Evolutionary conservation across 495 filamentous ascomycete species (phyloP), one percentile per base, ranked within the genome.

Genomic region (Talaromyces ruber): DNA sequence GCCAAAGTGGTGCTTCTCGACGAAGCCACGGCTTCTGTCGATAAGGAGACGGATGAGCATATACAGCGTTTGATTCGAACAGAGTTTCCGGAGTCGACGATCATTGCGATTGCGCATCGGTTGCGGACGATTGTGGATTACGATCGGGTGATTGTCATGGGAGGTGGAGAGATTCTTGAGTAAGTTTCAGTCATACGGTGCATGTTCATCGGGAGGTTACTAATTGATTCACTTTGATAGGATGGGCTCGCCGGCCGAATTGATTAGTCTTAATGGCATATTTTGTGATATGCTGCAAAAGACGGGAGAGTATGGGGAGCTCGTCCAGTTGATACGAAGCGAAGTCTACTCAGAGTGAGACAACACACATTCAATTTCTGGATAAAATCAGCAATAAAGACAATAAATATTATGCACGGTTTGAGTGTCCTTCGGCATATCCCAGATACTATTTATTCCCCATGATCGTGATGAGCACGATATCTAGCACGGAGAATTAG

Each of bases 71-170:
- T 95, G 21, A 81, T 98, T 29, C 92, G 97, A 65, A 86, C 82
- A 50, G 94, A 92, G 47, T 83, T 92, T 16, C 81, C 88, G 64
- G 94, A 93, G 14, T 84, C 95, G 26, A 98, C 94, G 1, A 98
- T 93, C 9, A 96, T 98, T 70, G 88, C 93, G 14, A 98, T 98
- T 69, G 95, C 94, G 32, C 94, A 98, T 72, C 86, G 94, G 53
- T 79, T 98, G 34, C 93, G 91, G 1, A 98, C 94, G 30, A 96
- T 98, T 77, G 93, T 88, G 73, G 83, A 88, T 63, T 93, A 93
- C 0, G 88, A 97, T 70, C 97, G 96, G 69, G 98, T 98, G 63
- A 91, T 97, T 26, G 92, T 97, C 67, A 92, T 98, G 87, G 81
- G 85, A 9, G 75, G 88, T 56, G 94, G 94, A 54, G 71, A 80